A percentile compares a stretch with the other conserved stretches of the same genome.
Conservation (phyloP, 2,329 filamentous ascomycete species). For the Microdochium bolleyi region DNA sequence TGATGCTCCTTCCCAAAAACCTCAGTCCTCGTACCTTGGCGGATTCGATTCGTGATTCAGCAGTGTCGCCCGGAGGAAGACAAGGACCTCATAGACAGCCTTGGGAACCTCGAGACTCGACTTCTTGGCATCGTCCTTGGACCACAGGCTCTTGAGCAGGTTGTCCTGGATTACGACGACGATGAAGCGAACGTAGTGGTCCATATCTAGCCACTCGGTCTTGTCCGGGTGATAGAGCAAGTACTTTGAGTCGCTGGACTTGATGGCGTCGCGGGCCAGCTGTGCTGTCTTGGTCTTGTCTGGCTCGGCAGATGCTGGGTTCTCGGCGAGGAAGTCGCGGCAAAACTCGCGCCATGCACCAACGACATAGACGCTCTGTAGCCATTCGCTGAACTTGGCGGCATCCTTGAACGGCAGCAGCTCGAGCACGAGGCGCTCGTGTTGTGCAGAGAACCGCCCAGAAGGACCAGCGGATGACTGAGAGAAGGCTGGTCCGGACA, state of each 20-base stretch:
- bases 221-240: slow-evolving; percentile 28
- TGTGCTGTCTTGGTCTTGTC: slow-evolving; percentile 23
- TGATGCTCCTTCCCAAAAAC: not conserved
- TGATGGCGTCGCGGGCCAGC: slow-evolving; percentile 21
- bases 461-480: not conserved
- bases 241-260: slow-evolving; percentile 17
- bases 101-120: slow-evolving; percentile 20
- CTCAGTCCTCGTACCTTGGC: slow-evolving; percentile 15
- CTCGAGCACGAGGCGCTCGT: slow-evolving; percentile 29
- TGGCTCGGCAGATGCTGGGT: slow-evolving; percentile 16
- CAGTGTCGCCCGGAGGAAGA: slow-evolving; percentile 19
- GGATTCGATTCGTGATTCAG: slow-evolving; percentile 13
- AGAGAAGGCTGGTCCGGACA: slow-evolving; percentile 2
- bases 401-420: slow-evolving; percentile 26
- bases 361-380: slow-evolving; percentile 19
- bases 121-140: slow-evolving; percentile 21
- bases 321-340: slow-evolving; percentile 17
- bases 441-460: slow-evolving; percentile 16
- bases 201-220: slow-evolving; percentile 23
- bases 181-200: slow-evolving; percentile 30
- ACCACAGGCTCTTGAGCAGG: slow-evolving; percentile 22
- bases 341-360: slow-evolving; percentile 29
- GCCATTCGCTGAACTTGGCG: slow-evolving; percentile 25
- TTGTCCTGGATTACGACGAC: slow-evolving; percentile 25
- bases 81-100: slow-evolving; percentile 27